Evolutionary conservation across 169 alveolate species (phyloP).

Genomic region (Plasmodium fragile): DNA sequence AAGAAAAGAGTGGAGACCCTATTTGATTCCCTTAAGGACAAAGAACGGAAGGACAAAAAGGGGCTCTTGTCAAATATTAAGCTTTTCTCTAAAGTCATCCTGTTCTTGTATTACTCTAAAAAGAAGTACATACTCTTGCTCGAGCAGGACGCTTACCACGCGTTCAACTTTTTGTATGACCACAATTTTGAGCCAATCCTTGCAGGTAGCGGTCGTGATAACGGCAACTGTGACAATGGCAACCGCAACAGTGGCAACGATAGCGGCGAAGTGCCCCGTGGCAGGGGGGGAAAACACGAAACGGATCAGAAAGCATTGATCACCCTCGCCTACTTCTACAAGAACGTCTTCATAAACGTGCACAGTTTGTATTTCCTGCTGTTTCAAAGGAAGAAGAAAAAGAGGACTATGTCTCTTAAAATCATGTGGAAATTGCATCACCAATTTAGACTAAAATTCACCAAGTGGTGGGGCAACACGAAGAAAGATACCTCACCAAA

Average conservation of each 20-base stretch:
- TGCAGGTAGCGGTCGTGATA: neutral
- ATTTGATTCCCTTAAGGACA: constrained; percentile 18
- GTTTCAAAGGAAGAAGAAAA: constrained; percentile 59
- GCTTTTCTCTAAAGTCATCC: constrained; percentile 14
- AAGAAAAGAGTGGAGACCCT: constrained; percentile 11
- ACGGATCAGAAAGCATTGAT: neutral
- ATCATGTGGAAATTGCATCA: constrained; percentile 47
- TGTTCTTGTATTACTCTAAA: constrained; percentile 25
- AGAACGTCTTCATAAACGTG: constrained; percentile 37
- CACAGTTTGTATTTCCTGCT: constrained; percentile 42
- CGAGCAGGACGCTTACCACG: constrained; percentile 21
- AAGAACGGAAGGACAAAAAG: constrained; percentile 11
- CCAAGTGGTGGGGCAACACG: constrained; percentile 6
- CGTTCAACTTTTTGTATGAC: constrained; percentile 40
- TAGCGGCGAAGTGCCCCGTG: neutral
- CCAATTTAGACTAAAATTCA: constrained; percentile 28
- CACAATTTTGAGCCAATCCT: constrained; percentile 16
- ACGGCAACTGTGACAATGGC: neutral
- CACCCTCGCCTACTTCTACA: constrained; percentile 13
- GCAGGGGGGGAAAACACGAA: neutral
- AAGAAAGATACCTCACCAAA: neutral
- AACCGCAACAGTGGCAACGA: neutral
- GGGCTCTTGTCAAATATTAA: constrained; percentile 30
- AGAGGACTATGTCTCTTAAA: constrained; percentile 38
- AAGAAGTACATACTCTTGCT: constrained; percentile 52